Percentiles rank a stretch among this genome's conserved stretches.
Conservation (phyloP, 805 yeast species). For the Sugiyamaella mastotermitis region DNA sequence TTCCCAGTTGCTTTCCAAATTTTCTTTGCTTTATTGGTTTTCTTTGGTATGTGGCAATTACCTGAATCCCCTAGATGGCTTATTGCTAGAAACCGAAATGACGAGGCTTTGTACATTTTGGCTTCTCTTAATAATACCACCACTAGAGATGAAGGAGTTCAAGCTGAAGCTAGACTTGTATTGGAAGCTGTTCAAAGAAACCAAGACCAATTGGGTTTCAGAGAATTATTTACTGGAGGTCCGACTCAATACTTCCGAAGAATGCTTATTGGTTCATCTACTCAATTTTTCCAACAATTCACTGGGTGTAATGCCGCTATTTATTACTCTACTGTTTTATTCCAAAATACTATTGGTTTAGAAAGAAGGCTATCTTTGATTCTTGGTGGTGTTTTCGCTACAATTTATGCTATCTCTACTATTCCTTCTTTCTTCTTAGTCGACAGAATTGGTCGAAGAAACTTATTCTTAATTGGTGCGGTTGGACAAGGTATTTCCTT, state of each 20-base stretch:
- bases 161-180: constrained; percentile 16
- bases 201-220: constrained; percentile 16
- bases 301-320: constrained; percentile 30
- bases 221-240: constrained; percentile 36
- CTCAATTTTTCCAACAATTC: constrained; percentile 40
- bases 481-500: constrained; percentile 40
- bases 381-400: constrained; percentile 22
- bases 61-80: constrained; percentile 89
- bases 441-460: constrained; percentile 55
- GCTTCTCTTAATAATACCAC: constrained; percentile 35
- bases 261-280: constrained; percentile 55
- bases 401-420: constrained; percentile 21
- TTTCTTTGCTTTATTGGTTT: constrained; percentile 42
- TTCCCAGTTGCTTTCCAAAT: constrained; percentile 72
- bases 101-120: constrained; percentile 42
- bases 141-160: constrained; percentile 10
- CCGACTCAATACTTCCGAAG: constrained; percentile 57
- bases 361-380: constrained; percentile 16
- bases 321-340: constrained; percentile 22
- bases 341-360: constrained; percentile 16
- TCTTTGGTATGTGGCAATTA: constrained; percentile 52
- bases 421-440: constrained; percentile 33
- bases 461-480: constrained; percentile 46
- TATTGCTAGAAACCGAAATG: constrained; percentile 57
- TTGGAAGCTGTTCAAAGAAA: constrained; percentile 16